phyloP scores from a whole-genome alignment of 257 asterid species.

The Leonotis leonurus region DNA sequence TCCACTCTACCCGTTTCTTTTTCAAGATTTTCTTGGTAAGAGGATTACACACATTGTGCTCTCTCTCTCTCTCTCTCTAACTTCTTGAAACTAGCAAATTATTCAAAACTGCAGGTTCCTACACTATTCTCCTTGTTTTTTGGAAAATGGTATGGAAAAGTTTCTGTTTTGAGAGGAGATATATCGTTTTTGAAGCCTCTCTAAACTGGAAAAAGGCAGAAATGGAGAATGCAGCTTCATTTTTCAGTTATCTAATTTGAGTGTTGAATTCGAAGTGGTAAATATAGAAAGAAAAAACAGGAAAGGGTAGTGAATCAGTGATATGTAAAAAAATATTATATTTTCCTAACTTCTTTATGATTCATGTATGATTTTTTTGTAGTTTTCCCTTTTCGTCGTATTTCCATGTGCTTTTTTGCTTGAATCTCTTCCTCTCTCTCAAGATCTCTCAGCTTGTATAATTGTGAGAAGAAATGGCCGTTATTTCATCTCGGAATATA shows the following conservation, averaged over 20 bases:
- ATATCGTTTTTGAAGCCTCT: not conserved
- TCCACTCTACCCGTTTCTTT: not conserved
- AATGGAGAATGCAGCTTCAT: slow-evolving; percentile 1
- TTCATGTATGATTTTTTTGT: not conserved
- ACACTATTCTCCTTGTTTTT: slow-evolving; percentile 8
- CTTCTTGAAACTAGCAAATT: slow-evolving; percentile 27
- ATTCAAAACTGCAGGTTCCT: slow-evolving; percentile 1
- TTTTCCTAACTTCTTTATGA: not conserved
- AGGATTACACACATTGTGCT: slow-evolving; percentile 19
- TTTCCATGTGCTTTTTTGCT: not conserved
- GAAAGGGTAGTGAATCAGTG: too few relatives aligned
- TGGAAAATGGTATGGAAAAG: not conserved
- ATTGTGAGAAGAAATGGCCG: not conserved
- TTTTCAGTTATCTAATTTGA: not conserved
- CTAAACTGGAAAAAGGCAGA: not conserved
- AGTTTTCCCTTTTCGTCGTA: slow-evolving; percentile 9
- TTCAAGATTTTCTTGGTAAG: slow-evolving; percentile 36
- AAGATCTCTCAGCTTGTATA: not conserved
- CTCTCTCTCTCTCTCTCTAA: slow-evolving; percentile 6
- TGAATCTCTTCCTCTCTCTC: not conserved
- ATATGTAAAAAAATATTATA: not conserved
- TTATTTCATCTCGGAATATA: slow-evolving; percentile 10
- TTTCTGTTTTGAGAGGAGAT: too few relatives aligned
- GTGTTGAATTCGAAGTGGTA: not conserved
- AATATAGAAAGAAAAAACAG: not conserved